phyloP scores from a whole-genome alignment of 169 alveolate genomes.

The Besnoitia besnoiti region DNA sequence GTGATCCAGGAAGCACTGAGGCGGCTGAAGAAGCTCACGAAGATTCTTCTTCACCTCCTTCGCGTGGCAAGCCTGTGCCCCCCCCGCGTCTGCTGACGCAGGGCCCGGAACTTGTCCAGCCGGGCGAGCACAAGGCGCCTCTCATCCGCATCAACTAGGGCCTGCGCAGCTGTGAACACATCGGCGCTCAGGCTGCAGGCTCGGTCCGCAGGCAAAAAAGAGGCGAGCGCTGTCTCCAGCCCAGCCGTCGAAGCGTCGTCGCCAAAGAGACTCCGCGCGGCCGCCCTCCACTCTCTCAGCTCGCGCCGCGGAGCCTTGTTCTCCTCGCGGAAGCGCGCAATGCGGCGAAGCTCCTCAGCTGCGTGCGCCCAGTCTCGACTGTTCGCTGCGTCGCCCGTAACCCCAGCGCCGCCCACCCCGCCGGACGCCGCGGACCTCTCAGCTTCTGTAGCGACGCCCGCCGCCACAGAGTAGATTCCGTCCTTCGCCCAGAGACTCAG shows the following conservation, averaged over 20 bases:
- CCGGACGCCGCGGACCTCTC: not conserved
- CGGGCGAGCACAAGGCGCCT: not conserved
- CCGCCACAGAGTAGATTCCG: slow-evolving; percentile 23
- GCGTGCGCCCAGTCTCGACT: not conserved
- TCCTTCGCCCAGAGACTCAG: not conserved
- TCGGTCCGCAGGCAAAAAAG: not conserved
- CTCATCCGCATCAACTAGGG: not conserved
- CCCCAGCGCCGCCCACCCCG: not conserved
- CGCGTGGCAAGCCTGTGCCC: not conserved
- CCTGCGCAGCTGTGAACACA: not conserved
- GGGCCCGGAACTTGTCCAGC: not conserved
- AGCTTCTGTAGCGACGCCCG: not conserved
- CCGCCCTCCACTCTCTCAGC: slow-evolving; percentile 19
- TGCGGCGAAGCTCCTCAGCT: not conserved
- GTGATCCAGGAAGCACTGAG: slow-evolving; percentile 1
- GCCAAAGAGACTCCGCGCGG: not conserved
- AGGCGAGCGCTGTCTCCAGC: not conserved
- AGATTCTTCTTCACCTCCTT: not conserved
- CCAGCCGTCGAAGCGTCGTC: not conserved
- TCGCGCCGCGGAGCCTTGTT: slow-evolving; percentile 4
- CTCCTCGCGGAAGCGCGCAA: not conserved
- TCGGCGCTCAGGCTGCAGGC: not conserved
- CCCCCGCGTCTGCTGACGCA: not conserved
- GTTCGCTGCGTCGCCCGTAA: not conserved
- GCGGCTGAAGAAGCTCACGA: slow-evolving; percentile 14